Evolutionary conservation across 768 basidiomycete genomes (phyloP).

Genomic region (Tylopilus plumbeoviolaceoides): DNA sequence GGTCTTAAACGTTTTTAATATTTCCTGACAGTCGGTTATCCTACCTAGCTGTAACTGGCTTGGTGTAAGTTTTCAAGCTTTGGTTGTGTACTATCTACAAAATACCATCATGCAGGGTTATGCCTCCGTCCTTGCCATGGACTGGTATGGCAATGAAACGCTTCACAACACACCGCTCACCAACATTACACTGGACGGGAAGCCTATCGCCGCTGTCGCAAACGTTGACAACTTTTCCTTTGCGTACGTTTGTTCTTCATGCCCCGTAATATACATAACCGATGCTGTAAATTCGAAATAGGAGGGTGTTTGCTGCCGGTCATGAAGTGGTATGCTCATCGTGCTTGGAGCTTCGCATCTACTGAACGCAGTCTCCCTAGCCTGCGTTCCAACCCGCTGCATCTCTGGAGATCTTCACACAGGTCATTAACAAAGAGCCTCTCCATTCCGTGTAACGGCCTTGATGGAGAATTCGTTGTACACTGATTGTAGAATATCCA

Average conservation of each 20-base stretch:
- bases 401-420: conserved; percentile 35
- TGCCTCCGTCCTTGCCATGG: conserved; percentile 41
- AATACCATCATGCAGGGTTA: conserved; percentile 22
- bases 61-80: conserved; percentile 25
- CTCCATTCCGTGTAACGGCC: conserved; percentile 37
- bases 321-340: conserved; percentile 52
- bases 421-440: conserved; percentile 48
- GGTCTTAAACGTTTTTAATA: not conserved
- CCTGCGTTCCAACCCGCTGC: conserved; percentile 29
- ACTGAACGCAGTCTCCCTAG: conserved; percentile 27
- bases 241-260: conserved; percentile 42
- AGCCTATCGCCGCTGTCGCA: conserved; percentile 53
- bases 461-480: no score
- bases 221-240: conserved; percentile 67
- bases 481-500: no score
- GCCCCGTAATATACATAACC: not conserved
- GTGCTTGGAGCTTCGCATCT: not conserved
- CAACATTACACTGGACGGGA: conserved; percentile 56
- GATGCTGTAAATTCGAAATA: conserved; percentile 15
- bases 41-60: conserved; percentile 10
- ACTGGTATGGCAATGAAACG: conserved; percentile 42
- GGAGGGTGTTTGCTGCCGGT: conserved; percentile 54
- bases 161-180: conserved; percentile 38
- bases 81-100: not conserved
- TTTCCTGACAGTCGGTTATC: not conserved